These are phyloP conservation scores for Mycena sp. DNA, from an alignment of 1,284 basidiomycete species.

Conservation along the genomic window DNA sequence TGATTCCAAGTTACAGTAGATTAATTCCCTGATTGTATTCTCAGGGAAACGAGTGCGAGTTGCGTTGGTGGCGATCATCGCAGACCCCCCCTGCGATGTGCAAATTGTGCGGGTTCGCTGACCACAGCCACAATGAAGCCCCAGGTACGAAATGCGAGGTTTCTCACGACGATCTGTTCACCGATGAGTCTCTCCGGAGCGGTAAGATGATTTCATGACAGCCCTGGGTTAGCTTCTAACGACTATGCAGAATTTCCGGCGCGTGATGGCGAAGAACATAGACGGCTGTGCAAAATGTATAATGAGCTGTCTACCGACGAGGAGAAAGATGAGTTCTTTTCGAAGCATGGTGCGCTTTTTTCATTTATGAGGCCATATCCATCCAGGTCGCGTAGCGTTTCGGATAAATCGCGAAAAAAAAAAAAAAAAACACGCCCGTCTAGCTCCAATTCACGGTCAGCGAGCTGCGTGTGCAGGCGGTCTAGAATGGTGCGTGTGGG, in stretches of 20 bases:
- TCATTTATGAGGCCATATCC: too few relatives aligned
- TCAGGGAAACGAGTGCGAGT: background rate
- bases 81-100: too few relatives aligned
- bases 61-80: background rate
- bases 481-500: too few relatives aligned
- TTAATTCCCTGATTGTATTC: background rate
- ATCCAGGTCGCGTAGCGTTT: too few relatives aligned
- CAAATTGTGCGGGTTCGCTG: background rate
- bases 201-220: background rate
- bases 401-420: too few relatives aligned
- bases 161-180: background rate
- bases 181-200: background rate
- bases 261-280: background rate
- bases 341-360: constrained; percentile 26
- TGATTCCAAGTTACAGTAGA: background rate
- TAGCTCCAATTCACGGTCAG: too few relatives aligned
- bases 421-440: too few relatives aligned
- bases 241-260: background rate
- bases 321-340: background rate
- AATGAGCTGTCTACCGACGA: background rate
- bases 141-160: background rate
- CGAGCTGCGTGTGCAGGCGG: too few relatives aligned
- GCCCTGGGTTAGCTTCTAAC: background rate
- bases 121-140: background rate
- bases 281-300: background rate